A percentile compares a stretch with the other conserved stretches of the same genome.
These are phyloP conservation scores for Suillus decipiens DNA, from an alignment of 768 basidiomycete species.

Conservation along the genomic window DNA sequence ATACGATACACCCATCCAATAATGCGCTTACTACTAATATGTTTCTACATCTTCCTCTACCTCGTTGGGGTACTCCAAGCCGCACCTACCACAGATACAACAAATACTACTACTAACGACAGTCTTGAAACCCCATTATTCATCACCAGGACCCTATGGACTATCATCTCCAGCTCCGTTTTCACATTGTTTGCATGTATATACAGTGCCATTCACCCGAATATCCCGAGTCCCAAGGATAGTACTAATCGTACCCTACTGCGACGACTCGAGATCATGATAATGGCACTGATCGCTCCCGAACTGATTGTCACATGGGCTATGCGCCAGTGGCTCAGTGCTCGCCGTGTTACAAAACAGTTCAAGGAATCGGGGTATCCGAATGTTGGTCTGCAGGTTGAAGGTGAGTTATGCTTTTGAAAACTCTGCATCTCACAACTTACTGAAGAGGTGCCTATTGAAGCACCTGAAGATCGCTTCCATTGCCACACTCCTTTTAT, in stretches of 20 bases:
- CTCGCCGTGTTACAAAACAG: not conserved
- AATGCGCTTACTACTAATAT: not conserved
- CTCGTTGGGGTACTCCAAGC: not conserved
- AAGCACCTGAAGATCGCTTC: no score
- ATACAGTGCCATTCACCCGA: constrained; percentile 29
- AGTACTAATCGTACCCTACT: not conserved
- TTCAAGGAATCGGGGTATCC: not conserved
- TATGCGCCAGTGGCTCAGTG: constrained; percentile 20
- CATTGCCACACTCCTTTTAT: no score
- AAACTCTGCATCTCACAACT: not conserved
- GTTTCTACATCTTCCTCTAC: not conserved
- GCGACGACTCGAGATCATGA: constrained; percentile 14
- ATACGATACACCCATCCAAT: not conserved
- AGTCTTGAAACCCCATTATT: not conserved
- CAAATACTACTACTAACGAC: not conserved
- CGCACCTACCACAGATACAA: not conserved
- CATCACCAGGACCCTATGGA: constrained; percentile 20
- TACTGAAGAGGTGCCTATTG: no score
- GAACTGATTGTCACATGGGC: constrained; percentile 26
- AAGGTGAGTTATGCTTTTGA: not conserved
- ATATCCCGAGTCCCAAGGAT: constrained; percentile 18
- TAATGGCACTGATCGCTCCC: constrained; percentile 24
- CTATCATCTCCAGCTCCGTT: constrained; percentile 28
- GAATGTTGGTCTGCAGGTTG: rapidly evolving
- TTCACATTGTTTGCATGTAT: constrained; percentile 26